A percentile compares a stretch with the other conserved stretches of the same genome.
These are phyloP conservation scores for Isabelozyma rhagii DNA, from an alignment of 805 yeast species.

Conservation along the genomic window DNA sequence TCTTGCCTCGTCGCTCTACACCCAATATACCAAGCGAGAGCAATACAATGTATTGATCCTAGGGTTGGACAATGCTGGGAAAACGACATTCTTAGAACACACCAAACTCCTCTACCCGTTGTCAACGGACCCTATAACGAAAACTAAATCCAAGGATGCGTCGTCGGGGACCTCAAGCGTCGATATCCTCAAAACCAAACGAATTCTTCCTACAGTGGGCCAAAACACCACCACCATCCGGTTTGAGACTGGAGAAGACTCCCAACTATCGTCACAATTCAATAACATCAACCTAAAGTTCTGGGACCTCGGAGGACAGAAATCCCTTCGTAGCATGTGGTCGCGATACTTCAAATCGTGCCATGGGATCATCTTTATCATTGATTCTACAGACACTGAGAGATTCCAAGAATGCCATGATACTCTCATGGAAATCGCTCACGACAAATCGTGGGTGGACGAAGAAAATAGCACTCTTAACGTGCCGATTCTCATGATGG, in stretches of 20 bases:
- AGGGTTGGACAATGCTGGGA: slow-evolving; percentile 95
- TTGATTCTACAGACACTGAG: slow-evolving; percentile 84
- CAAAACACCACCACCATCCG: slow-evolving; percentile 63
- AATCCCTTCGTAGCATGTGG: slow-evolving; percentile 82
- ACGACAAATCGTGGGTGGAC: slow-evolving; percentile 39
- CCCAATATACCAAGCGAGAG: slow-evolving; percentile 44
- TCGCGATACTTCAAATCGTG: slow-evolving; percentile 77
- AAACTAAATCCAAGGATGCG: slow-evolving; percentile 3
- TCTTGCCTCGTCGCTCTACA: slow-evolving; percentile 41
- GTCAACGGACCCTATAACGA: slow-evolving; percentile 15
- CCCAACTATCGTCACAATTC: slow-evolving; percentile 26
- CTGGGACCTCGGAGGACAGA: slow-evolving; percentile 98
- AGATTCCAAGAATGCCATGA: slow-evolving; percentile 80
- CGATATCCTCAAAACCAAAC: slow-evolving; percentile 38
- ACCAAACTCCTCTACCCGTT: slow-evolving; percentile 34
- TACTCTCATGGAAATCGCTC: slow-evolving; percentile 49
- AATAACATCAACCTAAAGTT: slow-evolving; percentile 61
- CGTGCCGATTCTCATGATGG: slow-evolving; percentile 89
- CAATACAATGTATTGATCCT: slow-evolving; percentile 58
- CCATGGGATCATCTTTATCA: slow-evolving; percentile 89
- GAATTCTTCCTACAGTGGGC: slow-evolving; percentile 91
- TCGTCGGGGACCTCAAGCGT: slow-evolving; percentile 11
- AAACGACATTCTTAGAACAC: slow-evolving; percentile 54
- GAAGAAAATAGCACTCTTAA: slow-evolving; percentile 40
- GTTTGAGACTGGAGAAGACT: slow-evolving; percentile 37